Evolutionary conservation across 495 filamentous ascomycete species (phyloP), one percentile per base, ranked within the genome.

Genomic region (Filosporella fistucella): DNA sequence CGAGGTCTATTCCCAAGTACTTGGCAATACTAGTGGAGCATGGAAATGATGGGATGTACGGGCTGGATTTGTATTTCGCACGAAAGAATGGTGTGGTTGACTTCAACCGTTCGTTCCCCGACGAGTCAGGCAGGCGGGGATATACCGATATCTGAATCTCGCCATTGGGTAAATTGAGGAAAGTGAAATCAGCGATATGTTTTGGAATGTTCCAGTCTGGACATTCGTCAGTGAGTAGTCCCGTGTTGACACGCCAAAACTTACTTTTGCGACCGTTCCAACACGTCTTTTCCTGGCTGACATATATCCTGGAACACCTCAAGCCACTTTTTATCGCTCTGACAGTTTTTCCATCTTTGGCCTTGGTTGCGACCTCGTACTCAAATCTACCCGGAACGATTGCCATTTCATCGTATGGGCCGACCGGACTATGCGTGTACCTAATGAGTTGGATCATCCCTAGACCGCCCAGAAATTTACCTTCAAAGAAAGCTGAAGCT

Each of bases 161-260:
- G 13, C 60, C 61, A 44, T 61, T 56, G 2, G 59, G 55, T n/a
- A 54, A 45, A 16, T 65, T 55, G 5, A 59, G 66, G 63, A 71
- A 79, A 17, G 60, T 56, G 57, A 77, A 77, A 28, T 63, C 63
- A 18, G 73, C 75, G 13, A 77, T 63, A 55, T 76, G 74, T 54
- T 77, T 77, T 9, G 74, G 71, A 32, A 75, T 69, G 57, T 75
- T 76, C 71, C 71, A 77, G 46, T 72, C 70, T 65, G 49, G 52
- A 21, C 56, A 49, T 35, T 42, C 23, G 12, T 35, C 20, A 38
- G 38, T n/a, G n/a, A 36, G 45, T 5, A 23, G 10, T 30, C 21
- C 22, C 14, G 1, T 45, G 23, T 26, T 13, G 2, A 4, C 5
- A 29, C 32, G 14, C 16, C 14, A 11, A 18, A 1, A 52, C 56